Evolutionary conservation across 1,284 basidiomycete species (phyloP).

Genomic region (Neolentinus lepideus): DNA sequence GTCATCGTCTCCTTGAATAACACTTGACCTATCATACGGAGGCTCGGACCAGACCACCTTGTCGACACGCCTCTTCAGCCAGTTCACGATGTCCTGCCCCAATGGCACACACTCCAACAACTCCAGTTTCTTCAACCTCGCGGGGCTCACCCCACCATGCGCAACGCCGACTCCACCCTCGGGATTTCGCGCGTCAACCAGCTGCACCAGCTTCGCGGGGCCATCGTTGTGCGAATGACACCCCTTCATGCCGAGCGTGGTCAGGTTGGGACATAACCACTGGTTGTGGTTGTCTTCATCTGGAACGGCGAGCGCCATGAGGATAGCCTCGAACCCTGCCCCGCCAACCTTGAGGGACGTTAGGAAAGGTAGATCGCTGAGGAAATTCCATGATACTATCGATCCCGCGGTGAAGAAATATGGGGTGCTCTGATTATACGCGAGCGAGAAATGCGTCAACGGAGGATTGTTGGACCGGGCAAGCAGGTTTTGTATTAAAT

Average conservation of each 20-base stretch:
- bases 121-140: conserved; percentile 47
- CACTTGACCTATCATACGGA: conserved; percentile 23
- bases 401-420: conserved; percentile 35
- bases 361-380: conserved; percentile 38
- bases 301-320: conserved; percentile 45
- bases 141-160: conserved; percentile 28
- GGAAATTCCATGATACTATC: conserved; percentile 41
- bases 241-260: conserved; percentile 45
- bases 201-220: conserved; percentile 54
- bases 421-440: conserved; percentile 40
- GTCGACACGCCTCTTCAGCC: conserved; percentile 51
- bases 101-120: conserved; percentile 55
- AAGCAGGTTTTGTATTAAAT: conserved; percentile 51
- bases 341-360: conserved; percentile 54
- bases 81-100: conserved; percentile 57
- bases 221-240: conserved; percentile 58
- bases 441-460: conserved; percentile 48
- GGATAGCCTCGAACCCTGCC: conserved; percentile 51
- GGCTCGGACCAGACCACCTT: conserved; percentile 56
- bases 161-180: conserved; percentile 21
- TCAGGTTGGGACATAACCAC: conserved; percentile 59
- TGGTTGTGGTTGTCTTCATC: conserved; percentile 45
- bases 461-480: conserved; percentile 48
- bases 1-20: background rate
- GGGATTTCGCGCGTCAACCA: conserved; percentile 64